A percentile compares a stretch with the other conserved stretches of the same genome.
phyloP scores from a whole-genome alignment of 345 rosid species.

The Barbarea vulgaris region DNA sequence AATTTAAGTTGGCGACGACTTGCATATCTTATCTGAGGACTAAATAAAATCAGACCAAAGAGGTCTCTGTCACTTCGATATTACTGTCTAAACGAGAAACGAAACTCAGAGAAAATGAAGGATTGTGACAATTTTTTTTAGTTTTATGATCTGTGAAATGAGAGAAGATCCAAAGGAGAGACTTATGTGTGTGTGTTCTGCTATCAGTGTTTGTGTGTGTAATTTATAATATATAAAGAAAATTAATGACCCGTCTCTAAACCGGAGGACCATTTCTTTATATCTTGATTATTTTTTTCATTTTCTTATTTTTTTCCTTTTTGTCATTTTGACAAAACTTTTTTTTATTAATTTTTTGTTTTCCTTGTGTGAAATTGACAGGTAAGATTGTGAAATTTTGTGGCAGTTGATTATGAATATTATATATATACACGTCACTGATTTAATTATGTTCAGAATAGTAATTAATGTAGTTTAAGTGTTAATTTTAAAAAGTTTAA shows the following conservation, averaged over 20 bases:
- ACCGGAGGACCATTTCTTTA: background rate
- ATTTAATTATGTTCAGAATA: background rate
- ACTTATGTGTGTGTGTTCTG: background rate
- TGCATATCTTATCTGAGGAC: constrained; percentile 47
- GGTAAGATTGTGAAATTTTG: constrained; percentile 7
- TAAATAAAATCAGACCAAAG: background rate
- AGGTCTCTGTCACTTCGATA: background rate
- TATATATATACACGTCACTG: background rate
- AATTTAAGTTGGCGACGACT: constrained; percentile 49
- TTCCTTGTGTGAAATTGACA: constrained; percentile 25
- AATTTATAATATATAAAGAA: background rate
- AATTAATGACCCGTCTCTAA: background rate
- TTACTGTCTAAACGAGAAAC: constrained; percentile 17
- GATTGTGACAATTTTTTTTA: background rate
- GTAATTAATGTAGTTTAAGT: background rate
- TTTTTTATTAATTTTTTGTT: background rate
- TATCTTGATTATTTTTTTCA: background rate
- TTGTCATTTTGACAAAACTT: background rate
- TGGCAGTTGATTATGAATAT: background rate
- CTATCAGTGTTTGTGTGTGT: constrained; percentile 18
- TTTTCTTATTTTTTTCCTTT: constrained; percentile 10
- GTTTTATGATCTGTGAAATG: background rate
- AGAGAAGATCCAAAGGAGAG: constrained; percentile 10
- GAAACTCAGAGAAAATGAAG: background rate
- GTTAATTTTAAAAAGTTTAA: background rate